Evolutionary conservation across 1,284 basidiomycete genomes (phyloP), one percentile per base, ranked within the genome.

Genomic region (Abortiporus biennis): DNA sequence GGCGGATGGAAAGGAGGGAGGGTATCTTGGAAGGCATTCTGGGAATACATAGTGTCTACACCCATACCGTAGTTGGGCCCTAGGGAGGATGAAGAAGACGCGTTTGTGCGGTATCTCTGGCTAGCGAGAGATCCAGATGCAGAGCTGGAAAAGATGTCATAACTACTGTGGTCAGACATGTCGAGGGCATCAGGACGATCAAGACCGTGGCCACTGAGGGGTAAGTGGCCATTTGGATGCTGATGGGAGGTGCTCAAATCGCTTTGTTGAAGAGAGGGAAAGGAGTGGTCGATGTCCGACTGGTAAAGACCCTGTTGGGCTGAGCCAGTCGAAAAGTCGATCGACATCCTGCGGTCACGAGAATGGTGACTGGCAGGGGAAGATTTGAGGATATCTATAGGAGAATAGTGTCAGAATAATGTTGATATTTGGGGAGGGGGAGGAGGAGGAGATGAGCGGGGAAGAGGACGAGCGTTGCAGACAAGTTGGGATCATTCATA

Each of bases 51-150:
- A 41, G 62, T 42, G 47, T 86, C 79, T 35, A 71, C 66, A 45
- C 66, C 60, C 45, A 81, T 68, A 38, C 56, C 56, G 54, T 79
- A 82, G 50, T 61, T 62, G 24, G 72, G 77, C 12, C 64, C 68
- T 19, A 80, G 65, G 21, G 78, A 79, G 4, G 80, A 78, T 16
- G 79, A 77, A 0, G 81, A 80, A 36, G 80, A 78, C 35, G 75
- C 77, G 64, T 79, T 80, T 37, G 75, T 68, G 46, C 80, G 75
- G 63, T 83, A 83, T 52, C 80, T 68, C 47, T 73, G 68, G 44
- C 74, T 70, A 42, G 67, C 65, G 58, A 78, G 79, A 6, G 73
- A 66, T 55, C 51, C 57, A 22, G 55, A 55, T 40, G 62, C 55
- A 27, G 68, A 64, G 54, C 66, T 68, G 46, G 71, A 67, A 60